Conservation (phyloP, 148 eudicot genomes). For the Diospyros kaki region DNA sequence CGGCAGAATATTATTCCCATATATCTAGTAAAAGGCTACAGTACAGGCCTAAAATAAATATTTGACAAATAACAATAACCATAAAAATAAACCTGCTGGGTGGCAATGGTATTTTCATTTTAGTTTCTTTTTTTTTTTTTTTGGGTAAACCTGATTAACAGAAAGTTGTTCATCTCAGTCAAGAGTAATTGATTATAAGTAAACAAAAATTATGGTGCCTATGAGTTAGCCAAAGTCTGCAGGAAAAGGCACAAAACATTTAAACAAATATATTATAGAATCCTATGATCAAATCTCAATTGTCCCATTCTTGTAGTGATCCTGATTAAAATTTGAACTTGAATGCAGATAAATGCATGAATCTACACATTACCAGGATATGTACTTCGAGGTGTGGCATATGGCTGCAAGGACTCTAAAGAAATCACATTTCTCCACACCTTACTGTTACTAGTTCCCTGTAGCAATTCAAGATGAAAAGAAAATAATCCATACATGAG, state of each 20-base stretch:
- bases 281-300: constrained; percentile 7
- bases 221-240: no score
- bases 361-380: constrained; percentile 58
- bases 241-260: background rate
- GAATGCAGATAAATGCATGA: background rate
- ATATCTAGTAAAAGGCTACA: no score
- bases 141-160: no score
- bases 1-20: no score
- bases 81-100: no score
- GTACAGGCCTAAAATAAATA: no score
- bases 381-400: constrained; percentile 59
- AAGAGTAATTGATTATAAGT: no score
- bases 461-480: constrained; percentile 18
- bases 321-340: background rate
- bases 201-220: no score
- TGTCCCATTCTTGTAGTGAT: background rate
- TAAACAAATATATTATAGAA: background rate
- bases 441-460: constrained; percentile 60
- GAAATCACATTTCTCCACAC: constrained; percentile 70
- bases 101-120: no score
- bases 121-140: no score
- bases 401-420: constrained; percentile 74
- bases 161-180: no score
- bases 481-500: background rate
- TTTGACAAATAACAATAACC: no score